Evolutionary conservation across 2,329 filamentous ascomycete species (phyloP).

Genomic region (Talaromyces pinophilus): DNA sequence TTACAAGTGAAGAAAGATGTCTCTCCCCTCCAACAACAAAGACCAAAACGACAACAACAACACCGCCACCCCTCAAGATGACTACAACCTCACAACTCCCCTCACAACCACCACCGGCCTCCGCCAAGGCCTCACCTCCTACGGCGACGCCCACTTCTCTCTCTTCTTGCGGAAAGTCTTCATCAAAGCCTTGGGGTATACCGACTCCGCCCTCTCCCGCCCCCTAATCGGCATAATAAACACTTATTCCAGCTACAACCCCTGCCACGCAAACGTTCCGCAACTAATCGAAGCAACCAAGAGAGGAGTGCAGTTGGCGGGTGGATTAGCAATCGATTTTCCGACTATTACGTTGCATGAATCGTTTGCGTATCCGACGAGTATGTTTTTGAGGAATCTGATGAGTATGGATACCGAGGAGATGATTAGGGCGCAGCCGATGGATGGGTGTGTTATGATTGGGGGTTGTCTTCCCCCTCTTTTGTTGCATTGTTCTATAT

Average conservation of each 20-base stretch:
- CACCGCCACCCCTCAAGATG: conserved; percentile 25
- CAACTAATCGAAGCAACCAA: conserved; percentile 71
- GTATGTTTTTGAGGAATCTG: conserved; percentile 72
- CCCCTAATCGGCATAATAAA: conserved; percentile 76
- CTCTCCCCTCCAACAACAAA: neutral
- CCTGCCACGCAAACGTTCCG: conserved; percentile 71
- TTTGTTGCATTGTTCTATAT: neutral
- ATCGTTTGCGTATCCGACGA: conserved; percentile 68
- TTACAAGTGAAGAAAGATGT: neutral
- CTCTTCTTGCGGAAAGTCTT: conserved; percentile 75
- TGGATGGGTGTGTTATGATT: conserved; percentile 68
- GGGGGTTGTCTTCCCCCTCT: conserved; percentile 53
- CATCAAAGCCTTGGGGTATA: conserved; percentile 74
- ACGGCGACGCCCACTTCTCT: conserved; percentile 74
- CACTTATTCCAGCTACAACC: conserved; percentile 72
- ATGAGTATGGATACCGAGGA: conserved; percentile 82
- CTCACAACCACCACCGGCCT: conserved; percentile 58
- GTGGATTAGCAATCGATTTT: conserved; percentile 70
- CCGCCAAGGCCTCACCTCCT: conserved; percentile 65
- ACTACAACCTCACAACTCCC: conserved; percentile 62
- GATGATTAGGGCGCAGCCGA: conserved; percentile 71
- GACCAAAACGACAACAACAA: neutral
- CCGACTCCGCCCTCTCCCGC: conserved; percentile 67
- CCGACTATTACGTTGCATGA: conserved; percentile 73
- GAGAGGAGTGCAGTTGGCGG: conserved; percentile 66